These are phyloP conservation scores for Phyllosticta citriasiana DNA, from an alignment of 2,329 filamentous ascomycete species.

Conservation along the genomic window DNA sequence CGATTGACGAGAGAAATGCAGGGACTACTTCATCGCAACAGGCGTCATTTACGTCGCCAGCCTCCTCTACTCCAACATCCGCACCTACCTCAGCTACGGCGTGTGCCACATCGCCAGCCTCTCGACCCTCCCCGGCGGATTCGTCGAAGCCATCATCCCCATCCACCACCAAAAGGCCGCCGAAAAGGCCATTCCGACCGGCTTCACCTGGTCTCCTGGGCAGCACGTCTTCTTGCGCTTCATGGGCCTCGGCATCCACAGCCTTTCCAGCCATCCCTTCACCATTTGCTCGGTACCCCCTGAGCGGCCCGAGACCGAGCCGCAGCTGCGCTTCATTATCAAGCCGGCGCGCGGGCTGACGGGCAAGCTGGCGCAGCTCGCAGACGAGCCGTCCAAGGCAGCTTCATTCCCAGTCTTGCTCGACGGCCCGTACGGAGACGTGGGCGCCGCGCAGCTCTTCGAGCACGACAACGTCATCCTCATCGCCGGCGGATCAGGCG, in stretches of 20 bases:
- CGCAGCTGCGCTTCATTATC: slow-evolving; percentile 45
- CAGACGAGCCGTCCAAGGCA: slow-evolving; percentile 24
- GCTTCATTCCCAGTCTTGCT: slow-evolving; percentile 37
- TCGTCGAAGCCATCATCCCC: slow-evolving; percentile 36
- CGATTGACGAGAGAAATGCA: slow-evolving; percentile 14
- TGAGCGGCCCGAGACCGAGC: not conserved
- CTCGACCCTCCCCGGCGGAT: slow-evolving; percentile 28
- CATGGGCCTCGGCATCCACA: slow-evolving; percentile 32
- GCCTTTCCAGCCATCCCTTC: slow-evolving; percentile 44
- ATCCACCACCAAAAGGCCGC: slow-evolving; percentile 12
- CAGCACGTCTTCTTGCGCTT: slow-evolving; percentile 50
- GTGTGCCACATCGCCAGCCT: slow-evolving; percentile 35
- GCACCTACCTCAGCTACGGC: slow-evolving; percentile 43
- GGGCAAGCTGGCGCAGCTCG: slow-evolving; percentile 32
- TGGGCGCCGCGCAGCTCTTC: slow-evolving; percentile 24
- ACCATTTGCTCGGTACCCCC: slow-evolving; percentile 43
- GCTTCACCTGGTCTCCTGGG: slow-evolving; percentile 39
- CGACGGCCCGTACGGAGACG: slow-evolving; percentile 51
- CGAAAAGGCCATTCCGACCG: slow-evolving; percentile 17
- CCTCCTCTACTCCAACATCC: slow-evolving; percentile 36
- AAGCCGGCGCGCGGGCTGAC: slow-evolving; percentile 43
- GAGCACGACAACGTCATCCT: slow-evolving; percentile 37
- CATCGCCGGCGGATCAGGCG: slow-evolving; percentile 48
- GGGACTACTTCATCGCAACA: slow-evolving; percentile 53
- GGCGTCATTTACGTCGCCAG: slow-evolving; percentile 42